phyloP scores from a whole-genome alignment of 2,329 filamentous ascomycete genomes.

The Stemphylium lycopersici region DNA sequence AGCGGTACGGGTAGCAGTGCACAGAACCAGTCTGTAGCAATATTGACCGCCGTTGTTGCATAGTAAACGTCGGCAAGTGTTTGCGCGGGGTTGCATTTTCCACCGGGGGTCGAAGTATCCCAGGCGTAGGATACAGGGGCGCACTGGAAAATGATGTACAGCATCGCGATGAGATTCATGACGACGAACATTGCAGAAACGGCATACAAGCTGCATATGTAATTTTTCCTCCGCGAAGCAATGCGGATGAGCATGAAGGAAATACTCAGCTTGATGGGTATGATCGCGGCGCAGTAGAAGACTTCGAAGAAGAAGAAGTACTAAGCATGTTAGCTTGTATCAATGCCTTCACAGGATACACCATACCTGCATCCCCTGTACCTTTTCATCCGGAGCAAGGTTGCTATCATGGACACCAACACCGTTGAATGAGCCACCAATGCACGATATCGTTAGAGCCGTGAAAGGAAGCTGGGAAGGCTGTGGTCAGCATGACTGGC shows the following conservation, averaged over 20 bases:
- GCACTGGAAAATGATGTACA: conserved; percentile 15
- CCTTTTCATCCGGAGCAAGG: conserved; percentile 1
- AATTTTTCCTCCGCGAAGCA: conserved; percentile 3
- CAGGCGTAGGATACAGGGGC: conserved; percentile 11
- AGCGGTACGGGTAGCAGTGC: conserved; percentile 12
- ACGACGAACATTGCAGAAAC: conserved; percentile 12
- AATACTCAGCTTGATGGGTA: conserved; percentile 15
- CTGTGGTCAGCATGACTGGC: not conserved
- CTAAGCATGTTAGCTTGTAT: not conserved
- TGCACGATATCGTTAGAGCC: conserved; percentile 11
- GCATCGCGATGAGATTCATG: conserved; percentile 13
- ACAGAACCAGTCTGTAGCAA: conserved; percentile 16
- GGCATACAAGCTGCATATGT: conserved; percentile 9
- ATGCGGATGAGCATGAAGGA: conserved; percentile 15
- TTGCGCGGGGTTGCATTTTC: conserved; percentile 11
- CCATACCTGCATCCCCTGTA: conserved; percentile 11
- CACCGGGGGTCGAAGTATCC: conserved; percentile 12
- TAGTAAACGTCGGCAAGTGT: conserved; percentile 13
- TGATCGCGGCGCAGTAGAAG: conserved; percentile 12
- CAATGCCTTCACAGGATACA: not conserved
- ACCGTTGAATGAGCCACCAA: conserved; percentile 12
- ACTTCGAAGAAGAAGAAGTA: conserved; percentile 14
- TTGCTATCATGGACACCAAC: conserved; percentile 8
- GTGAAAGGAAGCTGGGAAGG: conserved; percentile 6
- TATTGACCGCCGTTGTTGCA: conserved; percentile 12